Conservation (phyloP, 331 rosid species). For the Quercus tomentella region DNA sequence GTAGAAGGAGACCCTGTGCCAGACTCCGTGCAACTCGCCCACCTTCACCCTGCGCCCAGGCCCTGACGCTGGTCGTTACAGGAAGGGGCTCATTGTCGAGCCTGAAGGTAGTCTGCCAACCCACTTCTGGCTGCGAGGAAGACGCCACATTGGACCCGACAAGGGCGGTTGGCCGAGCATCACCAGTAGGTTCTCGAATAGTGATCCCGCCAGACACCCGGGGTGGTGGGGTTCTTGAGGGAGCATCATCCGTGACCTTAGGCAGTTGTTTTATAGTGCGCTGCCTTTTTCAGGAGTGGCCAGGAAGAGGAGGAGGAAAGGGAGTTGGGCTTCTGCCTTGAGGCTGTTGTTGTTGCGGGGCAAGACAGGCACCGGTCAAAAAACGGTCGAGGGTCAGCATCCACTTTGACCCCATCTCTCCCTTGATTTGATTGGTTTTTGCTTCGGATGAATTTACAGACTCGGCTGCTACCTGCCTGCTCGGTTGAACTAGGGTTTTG, state of each 20-base stretch:
- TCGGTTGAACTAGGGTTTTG: no score
- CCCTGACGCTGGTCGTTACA: fast-evolving
- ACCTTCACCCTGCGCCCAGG: no score
- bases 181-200: no score
- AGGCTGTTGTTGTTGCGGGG: fast-evolving
- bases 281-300: fast-evolving
- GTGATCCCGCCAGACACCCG: fast-evolving
- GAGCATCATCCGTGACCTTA: no score
- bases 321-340: no score
- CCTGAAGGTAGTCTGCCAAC: fast-evolving
- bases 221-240: no score
- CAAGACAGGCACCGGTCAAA: fast-evolving
- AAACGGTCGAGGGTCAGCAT: fast-evolving
- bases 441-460: fast-evolving
- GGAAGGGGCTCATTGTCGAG: no score
- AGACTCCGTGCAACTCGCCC: no score
- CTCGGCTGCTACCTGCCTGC: fast-evolving
- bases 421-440: fast-evolving
- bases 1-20: fast-evolving
- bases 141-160: fast-evolving
- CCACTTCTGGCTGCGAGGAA: no score
- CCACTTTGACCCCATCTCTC: no score
- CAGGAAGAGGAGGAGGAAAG: no score
- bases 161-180: fast-evolving
- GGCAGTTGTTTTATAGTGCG: fast-evolving